Conservation (phyloP, 2,329 filamentous ascomycete genomes). For the Fusarium fujikuroi region DNA sequence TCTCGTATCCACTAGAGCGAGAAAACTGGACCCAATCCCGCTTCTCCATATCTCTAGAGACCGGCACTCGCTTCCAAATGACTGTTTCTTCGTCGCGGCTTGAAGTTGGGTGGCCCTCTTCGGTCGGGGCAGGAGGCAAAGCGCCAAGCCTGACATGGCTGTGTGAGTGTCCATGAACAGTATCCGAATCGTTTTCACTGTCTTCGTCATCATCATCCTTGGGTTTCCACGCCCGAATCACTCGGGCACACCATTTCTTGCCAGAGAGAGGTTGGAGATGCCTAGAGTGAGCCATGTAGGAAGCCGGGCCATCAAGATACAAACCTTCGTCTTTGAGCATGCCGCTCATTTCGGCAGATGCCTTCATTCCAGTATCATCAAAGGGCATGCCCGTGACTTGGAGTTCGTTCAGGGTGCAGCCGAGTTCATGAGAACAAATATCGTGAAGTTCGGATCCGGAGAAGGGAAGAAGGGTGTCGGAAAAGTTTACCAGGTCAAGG, state of each 20-base stretch:
- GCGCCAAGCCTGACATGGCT: constrained; percentile 46
- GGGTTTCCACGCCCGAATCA: constrained; percentile 58
- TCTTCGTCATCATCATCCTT: constrained; percentile 41
- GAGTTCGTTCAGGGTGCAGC: constrained; percentile 64
- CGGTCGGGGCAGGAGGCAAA: constrained; percentile 55
- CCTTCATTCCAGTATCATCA: constrained; percentile 60
- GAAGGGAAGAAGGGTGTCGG: constrained; percentile 56
- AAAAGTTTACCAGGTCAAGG: constrained; percentile 66
- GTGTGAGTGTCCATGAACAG: constrained; percentile 38
- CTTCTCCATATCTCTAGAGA: constrained; percentile 51
- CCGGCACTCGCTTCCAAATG: constrained; percentile 63
- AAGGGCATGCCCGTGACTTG: constrained; percentile 63
- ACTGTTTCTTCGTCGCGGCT: constrained; percentile 55
- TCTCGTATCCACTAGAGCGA: constrained; percentile 52
- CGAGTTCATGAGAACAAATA: constrained; percentile 64
- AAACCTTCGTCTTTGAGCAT: constrained; percentile 65
- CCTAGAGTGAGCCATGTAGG: constrained; percentile 55
- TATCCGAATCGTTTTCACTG: constrained; percentile 43
- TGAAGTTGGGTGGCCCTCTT: constrained; percentile 57
- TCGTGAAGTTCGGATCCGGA: constrained; percentile 62
- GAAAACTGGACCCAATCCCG: constrained; percentile 63
- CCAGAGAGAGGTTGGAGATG: constrained; percentile 54
- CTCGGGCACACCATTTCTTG: constrained; percentile 54
- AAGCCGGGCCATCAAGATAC: constrained; percentile 58
- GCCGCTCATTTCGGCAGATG: constrained; percentile 59